Evolutionary conservation across 2,329 filamentous ascomycete genomes (phyloP).

Genomic region (Coniella vitis): DNA sequence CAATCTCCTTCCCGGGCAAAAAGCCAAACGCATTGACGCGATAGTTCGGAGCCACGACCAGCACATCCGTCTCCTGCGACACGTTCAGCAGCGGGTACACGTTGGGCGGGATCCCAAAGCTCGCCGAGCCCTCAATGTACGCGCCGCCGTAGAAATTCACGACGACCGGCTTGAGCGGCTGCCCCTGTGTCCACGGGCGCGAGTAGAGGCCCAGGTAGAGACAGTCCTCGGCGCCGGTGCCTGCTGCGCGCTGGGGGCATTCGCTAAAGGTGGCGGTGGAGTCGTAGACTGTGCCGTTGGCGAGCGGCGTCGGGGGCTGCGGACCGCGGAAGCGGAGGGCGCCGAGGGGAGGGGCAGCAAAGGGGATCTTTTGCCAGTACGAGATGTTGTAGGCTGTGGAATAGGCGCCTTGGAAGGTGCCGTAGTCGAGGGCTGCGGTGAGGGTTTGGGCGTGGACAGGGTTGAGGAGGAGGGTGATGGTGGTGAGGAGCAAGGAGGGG

Average conservation of each 20-base stretch:
- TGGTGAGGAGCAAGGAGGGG: background rate
- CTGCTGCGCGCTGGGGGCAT: conserved; percentile 52
- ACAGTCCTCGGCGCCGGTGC: conserved; percentile 53
- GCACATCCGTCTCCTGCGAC: conserved; percentile 41
- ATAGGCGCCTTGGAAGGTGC: conserved; percentile 46
- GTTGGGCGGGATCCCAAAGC: conserved; percentile 47
- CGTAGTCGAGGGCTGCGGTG: conserved; percentile 38
- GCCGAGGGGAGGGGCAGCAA: conserved; percentile 50
- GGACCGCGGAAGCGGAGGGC: conserved; percentile 54
- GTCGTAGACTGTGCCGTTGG: conserved; percentile 42
- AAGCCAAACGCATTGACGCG: conserved; percentile 52
- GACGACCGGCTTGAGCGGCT: conserved; percentile 48
- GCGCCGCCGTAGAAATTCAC: conserved; percentile 56
- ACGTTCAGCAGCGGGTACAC: conserved; percentile 53
- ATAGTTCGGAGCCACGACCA: conserved; percentile 43
- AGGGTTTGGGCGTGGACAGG: conserved; percentile 22
- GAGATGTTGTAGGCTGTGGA: conserved; percentile 46
- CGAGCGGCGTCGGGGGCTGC: conserved; percentile 44
- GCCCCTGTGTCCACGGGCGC: conserved; percentile 42
- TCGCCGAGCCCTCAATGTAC: conserved; percentile 51
- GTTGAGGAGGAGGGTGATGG: background rate
- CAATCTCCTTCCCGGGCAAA: conserved; percentile 41
- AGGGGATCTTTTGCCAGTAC: conserved; percentile 56
- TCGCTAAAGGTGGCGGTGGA: conserved; percentile 49
- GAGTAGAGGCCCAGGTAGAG: conserved; percentile 55